Evolutionary conservation across 2,329 filamentous ascomycete genomes (phyloP).

Genomic region (Aureobasidium sp.): DNA sequence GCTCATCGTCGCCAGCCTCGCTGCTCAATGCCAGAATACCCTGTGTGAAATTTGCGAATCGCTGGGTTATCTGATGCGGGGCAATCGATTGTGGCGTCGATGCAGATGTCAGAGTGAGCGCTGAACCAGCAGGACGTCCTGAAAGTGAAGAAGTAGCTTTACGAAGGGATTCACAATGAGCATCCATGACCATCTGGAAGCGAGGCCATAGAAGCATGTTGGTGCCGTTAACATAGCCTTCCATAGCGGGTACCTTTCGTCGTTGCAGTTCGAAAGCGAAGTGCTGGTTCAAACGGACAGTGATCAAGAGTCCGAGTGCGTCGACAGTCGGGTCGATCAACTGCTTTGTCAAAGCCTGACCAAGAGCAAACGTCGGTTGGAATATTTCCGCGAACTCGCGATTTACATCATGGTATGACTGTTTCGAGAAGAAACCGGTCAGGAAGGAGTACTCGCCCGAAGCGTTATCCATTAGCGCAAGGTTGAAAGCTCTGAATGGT

Average conservation of each 20-base stretch:
- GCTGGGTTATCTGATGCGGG: conserved; percentile 84
- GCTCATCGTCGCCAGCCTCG: conserved; percentile 93
- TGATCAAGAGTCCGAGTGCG: conserved; percentile 79
- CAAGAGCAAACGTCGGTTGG: conserved; percentile 79
- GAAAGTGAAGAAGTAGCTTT: conserved; percentile 44
- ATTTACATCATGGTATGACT: conserved; percentile 69
- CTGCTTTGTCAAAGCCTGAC: conserved; percentile 66
- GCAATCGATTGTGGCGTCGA: conserved; percentile 63
- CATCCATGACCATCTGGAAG: conserved; percentile 88
- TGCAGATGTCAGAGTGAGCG: conserved; percentile 51
- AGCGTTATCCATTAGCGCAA: conserved; percentile 88
- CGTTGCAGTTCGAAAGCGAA: conserved; percentile 91
- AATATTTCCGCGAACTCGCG: conserved; percentile 84
- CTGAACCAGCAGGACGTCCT: conserved; percentile 43
- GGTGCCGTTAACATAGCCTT: conserved; percentile 88
- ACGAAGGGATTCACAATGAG: conserved; percentile 81
- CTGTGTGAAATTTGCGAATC: conserved; percentile 89
- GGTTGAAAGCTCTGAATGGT: conserved; percentile 89
- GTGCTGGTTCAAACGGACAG: conserved; percentile 87
- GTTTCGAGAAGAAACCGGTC: conserved; percentile 77
- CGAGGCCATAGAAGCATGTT: conserved; percentile 96
- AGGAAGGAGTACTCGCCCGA: conserved; percentile 93
- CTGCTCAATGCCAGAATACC: conserved; percentile 75
- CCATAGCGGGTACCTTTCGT: conserved; percentile 79
- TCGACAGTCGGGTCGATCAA: conserved; percentile 74